Conservation (phyloP, 305 asterid species). For the Andrographis paniculata region DNA sequence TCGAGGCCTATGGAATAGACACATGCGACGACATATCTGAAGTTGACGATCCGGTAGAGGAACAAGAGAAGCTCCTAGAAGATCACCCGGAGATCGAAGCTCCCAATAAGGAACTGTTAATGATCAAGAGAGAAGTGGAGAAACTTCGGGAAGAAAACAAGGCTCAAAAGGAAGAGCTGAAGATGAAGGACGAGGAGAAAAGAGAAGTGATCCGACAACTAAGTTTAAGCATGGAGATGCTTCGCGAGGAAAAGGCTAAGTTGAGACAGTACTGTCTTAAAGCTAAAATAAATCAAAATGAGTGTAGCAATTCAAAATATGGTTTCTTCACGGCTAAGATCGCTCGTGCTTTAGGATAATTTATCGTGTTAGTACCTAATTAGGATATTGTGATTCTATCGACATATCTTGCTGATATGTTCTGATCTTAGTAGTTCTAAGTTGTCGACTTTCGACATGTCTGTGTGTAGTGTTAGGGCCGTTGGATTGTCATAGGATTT, state of each 20-base stretch:
- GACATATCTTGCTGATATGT: too few relatives aligned
- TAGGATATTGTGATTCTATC: too few relatives aligned
- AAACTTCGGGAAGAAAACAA: constrained; percentile 51
- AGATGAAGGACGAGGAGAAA: constrained; percentile 86
- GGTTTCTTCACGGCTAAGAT: too few relatives aligned
- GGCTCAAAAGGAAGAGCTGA: constrained; percentile 41
- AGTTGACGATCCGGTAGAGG: constrained; percentile 77
- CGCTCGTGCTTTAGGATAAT: too few relatives aligned
- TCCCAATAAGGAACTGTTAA: constrained; percentile 29
- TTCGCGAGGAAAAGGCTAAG: constrained; percentile 55
- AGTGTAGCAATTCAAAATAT: too few relatives aligned
- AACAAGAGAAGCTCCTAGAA: constrained; percentile 18
- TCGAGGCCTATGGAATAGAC: constrained; percentile 59
- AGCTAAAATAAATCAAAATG: too few relatives aligned
- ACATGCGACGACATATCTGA: constrained; percentile 63
- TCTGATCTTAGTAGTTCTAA: too few relatives aligned
- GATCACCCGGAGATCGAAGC: constrained; percentile 16
- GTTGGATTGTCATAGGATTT: too few relatives aligned
- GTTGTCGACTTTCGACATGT: too few relatives aligned
- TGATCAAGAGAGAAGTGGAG: constrained; percentile 30
- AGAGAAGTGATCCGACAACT: constrained; percentile 86
- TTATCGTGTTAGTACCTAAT: too few relatives aligned
- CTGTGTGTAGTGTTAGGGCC: too few relatives aligned
- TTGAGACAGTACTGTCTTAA: background rate
- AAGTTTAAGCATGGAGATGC: constrained; percentile 57